phyloP scores from a whole-genome alignment of 129 eudicot genomes.

The Cynara cardunculus region DNA sequence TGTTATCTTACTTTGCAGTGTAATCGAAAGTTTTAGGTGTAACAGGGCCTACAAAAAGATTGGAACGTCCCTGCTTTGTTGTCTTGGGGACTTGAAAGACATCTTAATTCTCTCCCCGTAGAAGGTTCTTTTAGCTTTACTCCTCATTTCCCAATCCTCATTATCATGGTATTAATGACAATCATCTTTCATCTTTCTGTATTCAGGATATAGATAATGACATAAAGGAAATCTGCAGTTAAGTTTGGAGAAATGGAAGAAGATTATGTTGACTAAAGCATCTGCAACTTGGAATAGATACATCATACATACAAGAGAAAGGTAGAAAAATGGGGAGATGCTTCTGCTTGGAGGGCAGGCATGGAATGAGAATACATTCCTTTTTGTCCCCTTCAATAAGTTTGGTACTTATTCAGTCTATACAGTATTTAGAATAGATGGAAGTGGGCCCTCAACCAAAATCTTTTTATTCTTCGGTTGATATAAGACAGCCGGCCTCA shows the following conservation, averaged over 20 bases:
- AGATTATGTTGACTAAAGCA: conserved; percentile 87
- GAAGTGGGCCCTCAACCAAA: conserved; percentile 35
- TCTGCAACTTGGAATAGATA: conserved; percentile 52
- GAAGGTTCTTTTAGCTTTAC: conserved; percentile 16
- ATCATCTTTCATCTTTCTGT: conserved; percentile 11
- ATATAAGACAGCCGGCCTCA: conserved; percentile 33
- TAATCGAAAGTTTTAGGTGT: no score
- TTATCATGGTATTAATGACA: not conserved
- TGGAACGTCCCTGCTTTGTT: no score
- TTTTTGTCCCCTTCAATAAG: conserved; percentile 74
- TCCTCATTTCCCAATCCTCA: not conserved
- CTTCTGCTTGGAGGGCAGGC: conserved; percentile 70
- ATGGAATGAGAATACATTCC: conserved; percentile 79
- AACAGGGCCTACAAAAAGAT: no score
- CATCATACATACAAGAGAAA: conserved; percentile 46
- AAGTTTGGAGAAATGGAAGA: conserved; percentile 25
- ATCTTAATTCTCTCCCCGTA: conserved; percentile 19
- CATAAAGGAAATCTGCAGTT: conserved; percentile 18
- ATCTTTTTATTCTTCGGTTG: conserved; percentile 37
- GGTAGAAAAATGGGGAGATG: conserved; percentile 42
- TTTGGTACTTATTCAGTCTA: conserved; percentile 81
- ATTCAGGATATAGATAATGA: conserved; percentile 20
- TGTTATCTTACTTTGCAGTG: no score
- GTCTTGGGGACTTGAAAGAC: conserved; percentile 25
- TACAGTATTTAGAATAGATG: conserved; percentile 28